phyloP scores from a whole-genome alignment of 306 rosid genomes.

The Vachellia pachyceras region DNA sequence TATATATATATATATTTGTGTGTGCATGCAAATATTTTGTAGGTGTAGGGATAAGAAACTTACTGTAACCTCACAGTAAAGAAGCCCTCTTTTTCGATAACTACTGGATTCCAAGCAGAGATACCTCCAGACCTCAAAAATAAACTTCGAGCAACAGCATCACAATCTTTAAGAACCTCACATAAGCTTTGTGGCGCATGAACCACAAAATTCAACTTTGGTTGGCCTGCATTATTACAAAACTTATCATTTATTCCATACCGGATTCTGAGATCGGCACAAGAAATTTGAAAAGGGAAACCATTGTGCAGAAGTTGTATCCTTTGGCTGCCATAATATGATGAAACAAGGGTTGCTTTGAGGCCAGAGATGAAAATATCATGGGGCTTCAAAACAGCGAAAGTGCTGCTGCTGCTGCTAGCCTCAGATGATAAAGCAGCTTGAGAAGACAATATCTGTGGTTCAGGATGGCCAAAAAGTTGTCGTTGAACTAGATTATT shows the following conservation, averaged over 20 bases:
- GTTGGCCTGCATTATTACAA: conserved; percentile 74
- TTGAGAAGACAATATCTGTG: conserved; percentile 43
- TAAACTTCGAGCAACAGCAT: conserved; percentile 57
- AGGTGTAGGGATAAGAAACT: conserved; percentile 46
- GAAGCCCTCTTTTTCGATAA: conserved; percentile 65
- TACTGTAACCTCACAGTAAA: conserved; percentile 80
- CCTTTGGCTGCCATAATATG: conserved; percentile 61
- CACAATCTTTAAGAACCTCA: conserved; percentile 77
- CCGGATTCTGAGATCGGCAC: conserved; percentile 70
- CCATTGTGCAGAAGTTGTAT: conserved; percentile 70
- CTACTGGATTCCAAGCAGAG: conserved; percentile 76
- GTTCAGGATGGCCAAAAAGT: neutral
- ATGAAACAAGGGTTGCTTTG: conserved; percentile 58
- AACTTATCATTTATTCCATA: conserved; percentile 79
- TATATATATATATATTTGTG: too few species aligned
- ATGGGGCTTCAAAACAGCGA: conserved; percentile 56
- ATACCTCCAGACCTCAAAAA: conserved; percentile 59
- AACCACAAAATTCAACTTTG: conserved; percentile 70
- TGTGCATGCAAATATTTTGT: too few species aligned
- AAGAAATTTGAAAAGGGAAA: conserved; percentile 62
- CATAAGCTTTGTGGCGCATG: conserved; percentile 70
- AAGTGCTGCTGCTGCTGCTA: too few species aligned
- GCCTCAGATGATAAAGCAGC: conserved; percentile 39
- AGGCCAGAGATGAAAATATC: conserved; percentile 61
- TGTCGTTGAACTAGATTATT: too few species aligned